Evolutionary conservation across 306 rosid species (phyloP), one percentile per base, ranked within the genome.

Genomic region (Prunus kanzakura): DNA sequence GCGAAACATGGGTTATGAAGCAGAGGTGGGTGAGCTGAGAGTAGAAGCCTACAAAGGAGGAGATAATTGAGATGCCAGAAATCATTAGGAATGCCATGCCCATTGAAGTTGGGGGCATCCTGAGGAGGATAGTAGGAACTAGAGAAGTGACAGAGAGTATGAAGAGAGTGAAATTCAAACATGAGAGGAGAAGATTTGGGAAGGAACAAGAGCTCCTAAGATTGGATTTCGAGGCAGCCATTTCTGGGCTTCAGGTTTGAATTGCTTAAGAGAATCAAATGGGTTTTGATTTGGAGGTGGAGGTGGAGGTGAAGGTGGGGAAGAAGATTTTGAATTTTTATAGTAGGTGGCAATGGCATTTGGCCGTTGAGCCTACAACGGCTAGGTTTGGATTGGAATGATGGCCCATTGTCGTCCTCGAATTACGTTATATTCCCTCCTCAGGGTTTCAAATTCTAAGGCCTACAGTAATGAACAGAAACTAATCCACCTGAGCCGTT

Each of bases 11-110:
- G 58, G 94, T 87, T 67, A 86, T 84, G 86, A 83, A 89, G 74
- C 96, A 90, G 49, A 84, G 81, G 82, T 78, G 76, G 22, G 95
- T 82, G 76, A 89, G 91, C 47, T 86, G 90, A 15, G 97, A 88
- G 84, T 80, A 92, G 91, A 90, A 90, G 45, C 97, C 92, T 6
- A 86, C 75, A 13, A 88, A 86, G 56, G 96, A 87, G 19, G 94
- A 90, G 80, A 89, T 67, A 11, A 93, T 71, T 4, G 97, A 93
- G 74, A 87, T 78, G 58, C 67, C 62, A 0, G 97, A 90, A 56
- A 93, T 90, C 87, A 85, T 74, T 35, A 93, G 84, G 62, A 90
- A 78, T 11, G 97, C 96, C 85, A 84, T 29, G 20, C 96, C 97
- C 23, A 89, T 80, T 0, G 92, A 87, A 3, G 97, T 93, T 19